These are phyloP conservation scores for Corylus avellana DNA, from an alignment of 306 rosid species.

Conservation along the genomic window DNA sequence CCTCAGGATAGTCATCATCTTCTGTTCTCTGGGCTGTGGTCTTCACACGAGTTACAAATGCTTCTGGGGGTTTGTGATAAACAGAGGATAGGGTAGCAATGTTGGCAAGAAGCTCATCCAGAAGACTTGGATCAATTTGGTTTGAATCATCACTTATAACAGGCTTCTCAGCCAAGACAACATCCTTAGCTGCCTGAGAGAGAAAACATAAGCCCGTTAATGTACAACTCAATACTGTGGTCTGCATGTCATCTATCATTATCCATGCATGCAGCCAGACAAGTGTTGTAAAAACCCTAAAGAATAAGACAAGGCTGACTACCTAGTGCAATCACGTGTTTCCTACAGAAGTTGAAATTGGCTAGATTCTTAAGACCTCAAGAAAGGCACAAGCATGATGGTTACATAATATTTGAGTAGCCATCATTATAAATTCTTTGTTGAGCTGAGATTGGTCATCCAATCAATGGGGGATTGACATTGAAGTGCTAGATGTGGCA, in stretches of 20 bases:
- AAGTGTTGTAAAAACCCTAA: neutral
- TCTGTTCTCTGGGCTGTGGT: constrained; percentile 67
- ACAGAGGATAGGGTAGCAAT: constrained; percentile 96
- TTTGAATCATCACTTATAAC: constrained; percentile 94
- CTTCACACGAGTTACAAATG: constrained; percentile 81
- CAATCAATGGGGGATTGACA: constrained; percentile 5
- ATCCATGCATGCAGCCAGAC: constrained; percentile 3
- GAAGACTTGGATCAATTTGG: constrained; percentile 85
- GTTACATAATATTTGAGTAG: constrained; percentile 1
- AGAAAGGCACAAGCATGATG: neutral
- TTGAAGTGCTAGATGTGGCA: neutral
- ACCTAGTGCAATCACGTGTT: constrained; percentile 6
- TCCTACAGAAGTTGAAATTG: neutral
- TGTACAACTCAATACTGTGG: constrained; percentile 7
- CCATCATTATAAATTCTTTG: constrained; percentile 8
- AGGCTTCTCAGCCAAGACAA: constrained; percentile 98
- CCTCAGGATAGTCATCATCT: constrained; percentile 87
- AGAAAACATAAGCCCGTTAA: constrained; percentile 38
- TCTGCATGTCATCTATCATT: neutral
- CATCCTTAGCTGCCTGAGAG: constrained; percentile 97
- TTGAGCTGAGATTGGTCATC: constrained; percentile 24
- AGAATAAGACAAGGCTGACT: constrained; percentile 3
- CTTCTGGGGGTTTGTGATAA: constrained; percentile 99
- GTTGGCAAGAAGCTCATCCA: constrained; percentile 96
- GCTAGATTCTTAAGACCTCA: neutral